phyloP scores from a whole-genome alignment of 1,139 yeast species.

The Lodderomyces pseudojiufengensis region DNA sequence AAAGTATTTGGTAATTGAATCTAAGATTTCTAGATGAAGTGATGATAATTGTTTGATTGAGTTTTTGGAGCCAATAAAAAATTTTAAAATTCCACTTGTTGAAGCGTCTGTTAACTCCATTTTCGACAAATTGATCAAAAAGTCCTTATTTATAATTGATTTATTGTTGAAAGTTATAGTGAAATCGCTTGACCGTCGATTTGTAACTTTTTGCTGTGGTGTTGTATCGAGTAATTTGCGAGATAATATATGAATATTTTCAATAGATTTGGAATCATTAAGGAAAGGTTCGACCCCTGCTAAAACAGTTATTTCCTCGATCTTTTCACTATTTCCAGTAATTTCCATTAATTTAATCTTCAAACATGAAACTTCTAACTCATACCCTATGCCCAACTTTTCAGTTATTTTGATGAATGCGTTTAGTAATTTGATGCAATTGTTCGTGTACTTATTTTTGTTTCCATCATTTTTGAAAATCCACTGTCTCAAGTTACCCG shows the following conservation, averaged over 20 bases:
- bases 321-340: constrained; percentile 7
- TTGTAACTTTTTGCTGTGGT: too few relatives aligned
- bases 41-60: constrained; percentile 13
- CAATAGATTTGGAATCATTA: constrained; percentile 9
- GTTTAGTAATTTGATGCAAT: constrained; percentile 21
- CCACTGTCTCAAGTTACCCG: constrained; percentile 26
- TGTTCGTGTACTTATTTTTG: constrained; percentile 16
- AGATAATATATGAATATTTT: not conserved
- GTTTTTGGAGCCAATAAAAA: constrained; percentile 1
- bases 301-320: constrained; percentile 5
- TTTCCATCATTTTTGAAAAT: constrained; percentile 11
- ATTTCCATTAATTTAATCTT: constrained; percentile 12
- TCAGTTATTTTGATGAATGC: constrained; percentile 23
- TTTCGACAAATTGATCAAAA: constrained; percentile 4
- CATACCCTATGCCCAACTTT: constrained; percentile 7
- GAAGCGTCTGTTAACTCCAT: constrained; percentile 3
- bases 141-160: constrained; percentile 2
- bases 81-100: constrained; percentile 2
- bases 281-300: constrained; percentile 10
- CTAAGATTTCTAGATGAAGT: constrained; percentile 21
- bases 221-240: not conserved
- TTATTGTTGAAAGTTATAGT: not conserved
- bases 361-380: constrained; percentile 9
- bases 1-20: constrained; percentile 19
- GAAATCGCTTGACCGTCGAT: too few relatives aligned